Percentiles rank a stretch among this genome's conserved stretches.
These are phyloP conservation scores for Heritiera littoralis DNA, from an alignment of 345 rosid species.

Conservation along the genomic window DNA sequence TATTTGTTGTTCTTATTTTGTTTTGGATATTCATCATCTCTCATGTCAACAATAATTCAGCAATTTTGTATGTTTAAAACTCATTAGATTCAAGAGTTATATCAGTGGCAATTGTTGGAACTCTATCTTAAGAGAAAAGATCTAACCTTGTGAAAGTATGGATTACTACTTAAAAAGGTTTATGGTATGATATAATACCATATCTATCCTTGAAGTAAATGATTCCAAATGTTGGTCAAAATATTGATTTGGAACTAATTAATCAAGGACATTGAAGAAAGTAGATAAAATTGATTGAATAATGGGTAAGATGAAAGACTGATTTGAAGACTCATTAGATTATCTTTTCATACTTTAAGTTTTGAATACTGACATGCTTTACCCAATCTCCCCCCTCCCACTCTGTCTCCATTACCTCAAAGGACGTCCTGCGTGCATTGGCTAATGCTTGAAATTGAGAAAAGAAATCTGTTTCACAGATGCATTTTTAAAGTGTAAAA, in stretches of 20 bases:
- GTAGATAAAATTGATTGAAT: not conserved
- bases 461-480: not conserved
- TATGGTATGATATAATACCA: not conserved
- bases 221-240: not conserved
- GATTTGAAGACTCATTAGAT: not conserved
- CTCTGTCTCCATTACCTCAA: not conserved
- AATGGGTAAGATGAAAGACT: slow-evolving; percentile 7
- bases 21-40: not conserved
- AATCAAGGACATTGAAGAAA: not conserved
- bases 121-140: not conserved
- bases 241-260: not conserved
- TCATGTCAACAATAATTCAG: not conserved
- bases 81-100: not conserved
- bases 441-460: slow-evolving; percentile 4
- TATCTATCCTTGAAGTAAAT: not conserved
- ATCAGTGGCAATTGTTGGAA: not conserved
- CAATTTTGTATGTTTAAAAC: not conserved
- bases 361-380: no score
- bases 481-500: not conserved
- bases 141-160: not conserved
- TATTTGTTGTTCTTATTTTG: not conserved
- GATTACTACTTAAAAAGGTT: not conserved
- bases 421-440: not conserved
- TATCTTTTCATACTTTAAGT: not conserved
- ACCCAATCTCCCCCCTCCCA: no score